phyloP scores from a whole-genome alignment of 768 basidiomycete species.

The Suillus sp. region DNA sequence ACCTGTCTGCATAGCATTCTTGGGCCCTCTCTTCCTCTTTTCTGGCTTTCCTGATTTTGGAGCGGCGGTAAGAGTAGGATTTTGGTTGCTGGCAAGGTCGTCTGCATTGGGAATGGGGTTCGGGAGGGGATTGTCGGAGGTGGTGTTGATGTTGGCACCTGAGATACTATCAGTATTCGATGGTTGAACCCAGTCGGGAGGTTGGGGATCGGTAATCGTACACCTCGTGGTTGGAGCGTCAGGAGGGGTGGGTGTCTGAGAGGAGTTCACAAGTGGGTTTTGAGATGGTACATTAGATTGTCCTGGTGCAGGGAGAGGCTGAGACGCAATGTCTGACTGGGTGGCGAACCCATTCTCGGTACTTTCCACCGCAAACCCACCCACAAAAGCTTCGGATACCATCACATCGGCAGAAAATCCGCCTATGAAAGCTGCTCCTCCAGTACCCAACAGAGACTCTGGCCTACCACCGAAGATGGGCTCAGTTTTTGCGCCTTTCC shows the following conservation, averaged over 20 bases:
- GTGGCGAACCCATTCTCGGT: background rate
- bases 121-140: constrained; percentile 11
- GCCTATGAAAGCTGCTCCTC: background rate
- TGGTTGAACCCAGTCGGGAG: background rate
- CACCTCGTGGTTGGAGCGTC: background rate
- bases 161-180: constrained; percentile 7
- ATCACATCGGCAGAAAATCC: background rate
- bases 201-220: background rate
- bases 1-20: background rate
- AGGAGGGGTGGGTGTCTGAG: constrained; percentile 16
- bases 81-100: background rate
- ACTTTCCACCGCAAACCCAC: constrained; percentile 11
- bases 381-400: background rate
- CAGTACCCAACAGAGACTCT: background rate
- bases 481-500: constrained; percentile 1
- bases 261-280: constrained; percentile 15
- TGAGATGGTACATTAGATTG: background rate
- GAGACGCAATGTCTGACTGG: constrained; percentile 11
- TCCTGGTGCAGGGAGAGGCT: background rate
- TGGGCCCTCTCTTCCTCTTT: background rate
- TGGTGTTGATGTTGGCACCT: constrained; percentile 17
- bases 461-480: background rate
- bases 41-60: background rate
- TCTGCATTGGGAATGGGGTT: background rate
- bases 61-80: background rate